A percentile compares a stretch with the other conserved stretches of the same genome.
phyloP scores from a whole-genome alignment of 306 rosid genomes.

The Vigna reflexopilosa region DNA sequence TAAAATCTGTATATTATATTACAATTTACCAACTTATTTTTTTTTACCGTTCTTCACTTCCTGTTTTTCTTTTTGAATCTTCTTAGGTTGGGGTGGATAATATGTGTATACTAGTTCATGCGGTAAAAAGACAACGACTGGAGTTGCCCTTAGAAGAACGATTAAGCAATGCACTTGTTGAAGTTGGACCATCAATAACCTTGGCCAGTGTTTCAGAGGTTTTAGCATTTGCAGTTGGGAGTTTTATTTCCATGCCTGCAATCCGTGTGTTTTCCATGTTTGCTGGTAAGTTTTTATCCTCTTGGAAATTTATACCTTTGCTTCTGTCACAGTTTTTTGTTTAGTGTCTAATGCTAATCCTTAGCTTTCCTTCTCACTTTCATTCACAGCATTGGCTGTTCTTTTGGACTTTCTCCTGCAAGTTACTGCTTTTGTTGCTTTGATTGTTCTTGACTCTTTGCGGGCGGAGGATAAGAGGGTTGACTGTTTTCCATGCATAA shows the following conservation, averaged over 20 bases:
- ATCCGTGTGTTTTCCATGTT: conserved; percentile 99
- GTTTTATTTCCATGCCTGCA: conserved; percentile 99
- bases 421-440: conserved; percentile 95
- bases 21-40: conserved; percentile 33
- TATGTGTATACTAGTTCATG: conserved; percentile 97
- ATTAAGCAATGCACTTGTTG: conserved; percentile 95
- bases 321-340: conserved; percentile 33
- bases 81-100: conserved; percentile 97
- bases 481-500: conserved; percentile 94
- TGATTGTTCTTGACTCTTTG: conserved; percentile 82
- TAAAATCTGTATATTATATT: conserved; percentile 19
- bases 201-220: conserved; percentile 97
- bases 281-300: conserved; percentile 68
- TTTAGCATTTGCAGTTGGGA: conserved; percentile 96
- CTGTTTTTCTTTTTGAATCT: conserved; percentile 35
- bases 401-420: conserved; percentile 95
- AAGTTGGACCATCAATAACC: conserved; percentile 99
- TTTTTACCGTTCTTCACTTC: conserved; percentile 30
- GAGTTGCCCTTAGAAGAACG: conserved; percentile 88
- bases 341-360: conserved; percentile 39
- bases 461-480: conserved; percentile 89
- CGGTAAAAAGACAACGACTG: conserved; percentile 87
- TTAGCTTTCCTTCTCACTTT: conserved; percentile 47
- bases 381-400: conserved; percentile 90
- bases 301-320: conserved; percentile 33